Percentiles rank a stretch among this genome's conserved stretches.
Conservation (phyloP, 805 yeast species). For the Saccharomycopsis sp. region DNA sequence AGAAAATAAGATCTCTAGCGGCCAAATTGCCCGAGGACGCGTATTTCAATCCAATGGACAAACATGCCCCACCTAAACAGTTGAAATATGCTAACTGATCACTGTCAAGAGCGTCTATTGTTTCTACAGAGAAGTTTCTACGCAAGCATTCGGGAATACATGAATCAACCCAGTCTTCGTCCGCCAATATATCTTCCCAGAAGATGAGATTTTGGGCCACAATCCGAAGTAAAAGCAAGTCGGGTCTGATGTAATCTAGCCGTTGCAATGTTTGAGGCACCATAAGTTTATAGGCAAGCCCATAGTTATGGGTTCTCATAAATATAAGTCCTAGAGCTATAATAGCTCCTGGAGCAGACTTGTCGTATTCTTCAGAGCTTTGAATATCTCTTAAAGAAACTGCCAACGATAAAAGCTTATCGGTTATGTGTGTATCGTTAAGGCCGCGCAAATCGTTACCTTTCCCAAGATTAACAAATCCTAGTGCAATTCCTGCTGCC, state of each 20-base stretch:
- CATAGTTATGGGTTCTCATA: conserved; percentile 54
- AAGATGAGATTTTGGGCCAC: conserved; percentile 57
- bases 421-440: conserved; percentile 59
- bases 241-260: conserved; percentile 73
- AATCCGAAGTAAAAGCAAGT: conserved; percentile 58
- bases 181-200: conserved; percentile 59
- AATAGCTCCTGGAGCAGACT: conserved; percentile 62
- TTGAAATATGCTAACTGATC: conserved; percentile 59
- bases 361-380: conserved; percentile 50
- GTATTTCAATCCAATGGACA: conserved; percentile 67
- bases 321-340: conserved; percentile 71
- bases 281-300: conserved; percentile 54
- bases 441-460: conserved; percentile 56
- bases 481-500: conserved; percentile 85
- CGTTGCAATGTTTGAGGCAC: conserved; percentile 55
- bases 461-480: conserved; percentile 74
- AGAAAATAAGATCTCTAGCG: conserved; percentile 51
- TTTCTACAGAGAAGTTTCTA: conserved; percentile 27
- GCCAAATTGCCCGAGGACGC: conserved; percentile 59
- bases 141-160: conserved; percentile 47
- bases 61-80: conserved; percentile 65
- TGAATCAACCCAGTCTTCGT: conserved; percentile 47
- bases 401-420: conserved; percentile 51
- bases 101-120: conserved; percentile 23
- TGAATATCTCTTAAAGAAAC: conserved; percentile 57